Percentiles rank a stretch among this genome's conserved stretches.
Conservation (phyloP, 78 protist genomes). For the Chrysochromulina tobinii region DNA sequence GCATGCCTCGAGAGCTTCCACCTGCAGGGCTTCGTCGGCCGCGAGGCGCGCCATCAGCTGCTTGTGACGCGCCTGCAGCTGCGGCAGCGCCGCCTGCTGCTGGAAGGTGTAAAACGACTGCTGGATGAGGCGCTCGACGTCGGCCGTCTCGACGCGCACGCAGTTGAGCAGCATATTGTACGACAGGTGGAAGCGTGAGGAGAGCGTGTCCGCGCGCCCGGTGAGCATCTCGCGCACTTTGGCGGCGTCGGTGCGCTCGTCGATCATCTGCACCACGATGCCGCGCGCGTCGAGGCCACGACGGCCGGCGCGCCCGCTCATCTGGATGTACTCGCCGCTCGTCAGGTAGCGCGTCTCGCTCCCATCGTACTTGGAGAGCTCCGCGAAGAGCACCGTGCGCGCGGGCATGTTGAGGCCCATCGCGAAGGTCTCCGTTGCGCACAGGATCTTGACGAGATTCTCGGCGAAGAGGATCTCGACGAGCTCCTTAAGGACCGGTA, state of each 20-base stretch:
- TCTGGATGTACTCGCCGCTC: conserved; percentile 87
- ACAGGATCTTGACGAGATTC: conserved; percentile 36
- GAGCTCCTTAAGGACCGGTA: conserved; percentile 75
- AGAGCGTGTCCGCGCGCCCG: conserved; percentile 89
- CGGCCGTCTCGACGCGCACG: conserved; percentile 85
- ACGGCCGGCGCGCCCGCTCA: conserved; percentile 89
- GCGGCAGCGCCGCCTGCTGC: conserved; percentile 61
- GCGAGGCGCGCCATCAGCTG: neutral
- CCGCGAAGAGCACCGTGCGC: conserved; percentile 80
- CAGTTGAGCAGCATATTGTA: conserved; percentile 92
- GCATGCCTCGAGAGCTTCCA: neutral
- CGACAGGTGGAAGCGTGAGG: conserved; percentile 82
- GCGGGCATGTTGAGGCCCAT: conserved; percentile 92
- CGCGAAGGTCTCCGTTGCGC: conserved; percentile 87
- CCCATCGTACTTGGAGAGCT: conserved; percentile 38
- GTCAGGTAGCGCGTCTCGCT: neutral
- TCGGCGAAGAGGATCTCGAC: conserved; percentile 71
- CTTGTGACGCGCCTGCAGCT: neutral
- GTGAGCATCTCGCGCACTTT: conserved; percentile 74
- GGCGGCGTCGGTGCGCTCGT: conserved; percentile 79
- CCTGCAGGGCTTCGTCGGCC: neutral
- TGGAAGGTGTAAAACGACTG: conserved; percentile 90
- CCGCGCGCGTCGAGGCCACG: conserved; percentile 84
- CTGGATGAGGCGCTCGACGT: conserved; percentile 74
- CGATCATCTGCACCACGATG: conserved; percentile 85